Conservation (phyloP, 225 moss, liverwort and hornwort genomes). For the Marchantia paleacea region DNA sequence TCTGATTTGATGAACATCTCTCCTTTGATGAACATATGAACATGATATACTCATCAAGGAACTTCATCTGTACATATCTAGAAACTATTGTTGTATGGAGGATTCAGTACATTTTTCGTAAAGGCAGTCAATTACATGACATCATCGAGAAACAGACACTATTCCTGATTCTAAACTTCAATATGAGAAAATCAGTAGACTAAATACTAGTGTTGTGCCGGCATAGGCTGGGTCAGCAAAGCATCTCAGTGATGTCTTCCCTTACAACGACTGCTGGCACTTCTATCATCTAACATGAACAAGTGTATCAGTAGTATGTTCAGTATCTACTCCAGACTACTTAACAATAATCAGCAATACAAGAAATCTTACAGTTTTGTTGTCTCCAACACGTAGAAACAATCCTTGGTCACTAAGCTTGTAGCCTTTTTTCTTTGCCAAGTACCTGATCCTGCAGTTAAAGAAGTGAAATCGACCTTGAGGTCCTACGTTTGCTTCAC, state of each 20-base stretch:
- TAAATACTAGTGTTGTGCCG: background rate
- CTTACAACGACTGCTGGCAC: too few species aligned
- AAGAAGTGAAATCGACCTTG: background rate
- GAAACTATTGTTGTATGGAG: too few species aligned
- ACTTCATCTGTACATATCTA: background rate
- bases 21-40: too few species aligned
- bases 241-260: too few species aligned
- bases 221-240: too few species aligned
- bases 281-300: too few species aligned
- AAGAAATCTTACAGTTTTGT: constrained; percentile 25
- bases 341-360: background rate
- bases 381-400: constrained; percentile 26
- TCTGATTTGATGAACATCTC: background rate
- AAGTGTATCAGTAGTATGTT: background rate
- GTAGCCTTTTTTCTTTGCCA: constrained; percentile 35
- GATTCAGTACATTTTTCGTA: too few species aligned
- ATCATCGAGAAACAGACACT: background rate
- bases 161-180: background rate
- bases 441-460: constrained; percentile 35
- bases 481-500: background rate
- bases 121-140: too few species aligned
- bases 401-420: constrained; percentile 47
- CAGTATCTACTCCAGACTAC: background rate
- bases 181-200: background rate
- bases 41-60: background rate